Percentiles rank a stretch among this genome's conserved stretches.
These are phyloP conservation scores for Senecio squalidus DNA, from an alignment of 140 eudicot species.

Conservation along the genomic window DNA sequence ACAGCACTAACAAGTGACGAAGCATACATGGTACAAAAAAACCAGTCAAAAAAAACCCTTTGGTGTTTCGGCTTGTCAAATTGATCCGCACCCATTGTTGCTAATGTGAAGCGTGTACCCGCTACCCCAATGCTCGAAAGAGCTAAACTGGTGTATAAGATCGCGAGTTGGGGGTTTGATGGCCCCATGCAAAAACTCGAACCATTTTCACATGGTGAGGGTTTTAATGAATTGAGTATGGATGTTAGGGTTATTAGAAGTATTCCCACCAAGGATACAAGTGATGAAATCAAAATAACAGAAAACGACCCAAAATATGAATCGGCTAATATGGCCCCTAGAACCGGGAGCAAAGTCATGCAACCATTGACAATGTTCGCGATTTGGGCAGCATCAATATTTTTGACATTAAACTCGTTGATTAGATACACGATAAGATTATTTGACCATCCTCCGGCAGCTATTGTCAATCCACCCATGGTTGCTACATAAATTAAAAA, in stretches of 20 bases:
- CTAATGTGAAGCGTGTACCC: conserved; percentile 71
- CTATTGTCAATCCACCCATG: conserved; percentile 48
- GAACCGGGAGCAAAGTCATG: conserved; percentile 40
- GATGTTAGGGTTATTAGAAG: conserved; percentile 40
- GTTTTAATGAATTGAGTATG: conserved; percentile 37
- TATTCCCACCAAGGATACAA: conserved; percentile 49
- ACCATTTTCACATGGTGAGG: conserved; percentile 41
- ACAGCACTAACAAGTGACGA: conserved; percentile 38
- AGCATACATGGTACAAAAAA: conserved; percentile 39
- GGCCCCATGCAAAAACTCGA: conserved; percentile 40
- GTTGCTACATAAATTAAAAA: conserved; percentile 31
- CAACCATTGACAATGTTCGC: conserved; percentile 45
- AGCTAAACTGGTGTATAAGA: conserved; percentile 43
- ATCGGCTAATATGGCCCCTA: conserved; percentile 69
- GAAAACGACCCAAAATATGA: conserved; percentile 59
- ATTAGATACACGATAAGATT: conserved; percentile 59
- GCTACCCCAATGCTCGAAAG: conserved; percentile 58
- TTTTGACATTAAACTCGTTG: conserved; percentile 51
- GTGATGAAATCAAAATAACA: conserved; percentile 52
- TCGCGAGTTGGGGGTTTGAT: conserved; percentile 40
- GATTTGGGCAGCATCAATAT: conserved; percentile 63
- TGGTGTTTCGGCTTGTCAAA: conserved; percentile 50
- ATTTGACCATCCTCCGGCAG: conserved; percentile 55
- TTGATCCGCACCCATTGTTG: conserved; percentile 78
- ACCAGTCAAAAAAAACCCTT: conserved; percentile 68